phyloP scores from a whole-genome alignment of 768 basidiomycete species.

The Naematelia encephala region DNA sequence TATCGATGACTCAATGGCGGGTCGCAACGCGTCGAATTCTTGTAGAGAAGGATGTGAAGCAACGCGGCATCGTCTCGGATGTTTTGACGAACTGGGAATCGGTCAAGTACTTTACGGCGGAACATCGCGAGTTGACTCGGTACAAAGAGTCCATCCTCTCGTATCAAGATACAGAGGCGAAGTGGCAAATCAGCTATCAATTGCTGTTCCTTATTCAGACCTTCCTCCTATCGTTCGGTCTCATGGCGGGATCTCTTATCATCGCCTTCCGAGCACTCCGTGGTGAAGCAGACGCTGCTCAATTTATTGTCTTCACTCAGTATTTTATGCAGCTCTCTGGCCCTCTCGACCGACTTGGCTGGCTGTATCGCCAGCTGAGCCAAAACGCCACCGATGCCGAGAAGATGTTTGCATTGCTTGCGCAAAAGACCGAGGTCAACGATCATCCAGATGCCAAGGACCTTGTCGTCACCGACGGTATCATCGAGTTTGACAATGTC shows the following conservation, averaged over 20 bases:
- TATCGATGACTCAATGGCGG: constrained; percentile 66
- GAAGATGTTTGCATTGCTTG: constrained; percentile 72
- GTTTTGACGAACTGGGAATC: constrained; percentile 56
- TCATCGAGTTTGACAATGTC: constrained; percentile 89
- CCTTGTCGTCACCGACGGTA: constrained; percentile 67
- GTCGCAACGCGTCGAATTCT: constrained; percentile 71
- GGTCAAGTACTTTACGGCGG: constrained; percentile 81
- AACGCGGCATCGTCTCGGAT: constrained; percentile 64
- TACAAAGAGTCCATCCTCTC: constrained; percentile 68
- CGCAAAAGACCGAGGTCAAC: constrained; percentile 77
- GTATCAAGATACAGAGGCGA: constrained; percentile 71
- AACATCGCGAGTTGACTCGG: constrained; percentile 69
- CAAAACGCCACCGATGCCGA: constrained; percentile 74
- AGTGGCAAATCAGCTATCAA: constrained; percentile 70
- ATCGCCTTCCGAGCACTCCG: constrained; percentile 67
- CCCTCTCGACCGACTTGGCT: constrained; percentile 73
- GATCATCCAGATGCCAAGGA: constrained; percentile 73
- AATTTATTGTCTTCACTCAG: constrained; percentile 76
- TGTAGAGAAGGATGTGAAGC: constrained; percentile 77
- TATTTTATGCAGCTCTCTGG: constrained; percentile 73
- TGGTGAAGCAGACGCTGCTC: constrained; percentile 57
- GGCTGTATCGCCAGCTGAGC: constrained; percentile 62
- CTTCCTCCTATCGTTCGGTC: constrained; percentile 57
- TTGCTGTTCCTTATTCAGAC: constrained; percentile 66
- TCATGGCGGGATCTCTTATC: constrained; percentile 76